Conservation (phyloP, 768 basidiomycete species). For the Fomitopsis pulvina region DNA sequence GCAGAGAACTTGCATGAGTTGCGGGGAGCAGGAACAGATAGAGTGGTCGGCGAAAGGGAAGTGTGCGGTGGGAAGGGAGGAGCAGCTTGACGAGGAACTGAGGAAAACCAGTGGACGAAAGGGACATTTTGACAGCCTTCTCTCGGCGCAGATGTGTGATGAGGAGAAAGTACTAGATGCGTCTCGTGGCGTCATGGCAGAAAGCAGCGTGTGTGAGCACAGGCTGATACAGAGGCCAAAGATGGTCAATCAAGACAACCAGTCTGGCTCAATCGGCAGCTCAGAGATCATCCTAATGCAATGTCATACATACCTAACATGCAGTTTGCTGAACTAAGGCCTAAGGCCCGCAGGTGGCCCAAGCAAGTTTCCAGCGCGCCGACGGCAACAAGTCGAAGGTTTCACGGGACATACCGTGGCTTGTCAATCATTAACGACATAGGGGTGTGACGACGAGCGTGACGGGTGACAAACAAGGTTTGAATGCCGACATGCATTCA, state of each 20-base stretch:
- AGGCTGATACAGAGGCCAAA: background rate
- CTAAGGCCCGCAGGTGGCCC: no score
- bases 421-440: background rate
- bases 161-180: conserved; percentile 3
- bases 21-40: background rate
- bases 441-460: background rate
- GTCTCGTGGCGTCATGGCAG: conserved; percentile 9
- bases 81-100: background rate
- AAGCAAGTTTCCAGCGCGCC: no score
- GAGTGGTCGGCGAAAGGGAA: background rate
- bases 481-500: background rate
- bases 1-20: background rate
- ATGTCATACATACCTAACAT: no score
- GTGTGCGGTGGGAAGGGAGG: background rate
- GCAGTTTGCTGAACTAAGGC: no score
- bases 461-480: background rate
- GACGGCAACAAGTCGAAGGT: background rate
- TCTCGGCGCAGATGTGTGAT: conserved; percentile 8
- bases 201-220: background rate
- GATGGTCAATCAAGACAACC: background rate
- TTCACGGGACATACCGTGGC: background rate
- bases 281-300: no score
- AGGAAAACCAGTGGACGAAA: conserved; percentile 1
- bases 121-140: conserved; percentile 7
- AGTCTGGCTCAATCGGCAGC: no score